Conservation (phyloP, 106 monocot genomes). For the Allium sativum region DNA sequence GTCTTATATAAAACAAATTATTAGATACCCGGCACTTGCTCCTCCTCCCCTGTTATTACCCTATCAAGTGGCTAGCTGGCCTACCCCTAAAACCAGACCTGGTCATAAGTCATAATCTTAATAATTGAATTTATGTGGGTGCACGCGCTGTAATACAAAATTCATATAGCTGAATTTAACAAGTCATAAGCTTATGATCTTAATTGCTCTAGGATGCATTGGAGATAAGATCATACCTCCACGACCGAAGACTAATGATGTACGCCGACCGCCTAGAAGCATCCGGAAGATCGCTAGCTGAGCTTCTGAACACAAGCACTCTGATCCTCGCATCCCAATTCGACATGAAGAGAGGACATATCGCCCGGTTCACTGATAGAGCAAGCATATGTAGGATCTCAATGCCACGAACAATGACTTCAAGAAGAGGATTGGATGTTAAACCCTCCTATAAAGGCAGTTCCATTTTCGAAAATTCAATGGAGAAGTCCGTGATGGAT, state of each 20-base stretch:
- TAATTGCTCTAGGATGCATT: slow-evolving; percentile 17
- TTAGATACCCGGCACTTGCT: no score
- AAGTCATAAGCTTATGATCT: no score
- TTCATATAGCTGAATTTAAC: no score
- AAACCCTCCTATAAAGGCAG: slow-evolving; percentile 4
- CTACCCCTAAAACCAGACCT: no score
- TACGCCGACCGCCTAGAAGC: slow-evolving; percentile 41
- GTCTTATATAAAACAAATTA: no score
- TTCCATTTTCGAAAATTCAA: slow-evolving; percentile 5
- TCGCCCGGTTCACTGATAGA: slow-evolving; percentile 22
- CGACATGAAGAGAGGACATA: slow-evolving; percentile 31
- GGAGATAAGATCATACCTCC: slow-evolving; percentile 40
- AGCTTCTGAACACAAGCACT: slow-evolving; percentile 22
- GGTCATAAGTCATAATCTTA: no score
- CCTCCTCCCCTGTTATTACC: no score
- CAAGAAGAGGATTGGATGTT: neutral
- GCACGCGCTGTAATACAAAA: no score
- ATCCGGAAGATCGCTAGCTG: slow-evolving; percentile 15
- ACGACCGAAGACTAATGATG: slow-evolving; percentile 28
- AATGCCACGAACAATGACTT: slow-evolving; percentile 6
- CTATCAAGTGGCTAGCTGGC: no score
- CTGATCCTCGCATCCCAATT: slow-evolving; percentile 21
- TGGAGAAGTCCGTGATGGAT: slow-evolving; percentile 9
- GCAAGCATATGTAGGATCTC: slow-evolving; percentile 4
- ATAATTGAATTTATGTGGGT: no score